phyloP scores from a whole-genome alignment of 306 rosid species.

The Corylus americana region DNA sequence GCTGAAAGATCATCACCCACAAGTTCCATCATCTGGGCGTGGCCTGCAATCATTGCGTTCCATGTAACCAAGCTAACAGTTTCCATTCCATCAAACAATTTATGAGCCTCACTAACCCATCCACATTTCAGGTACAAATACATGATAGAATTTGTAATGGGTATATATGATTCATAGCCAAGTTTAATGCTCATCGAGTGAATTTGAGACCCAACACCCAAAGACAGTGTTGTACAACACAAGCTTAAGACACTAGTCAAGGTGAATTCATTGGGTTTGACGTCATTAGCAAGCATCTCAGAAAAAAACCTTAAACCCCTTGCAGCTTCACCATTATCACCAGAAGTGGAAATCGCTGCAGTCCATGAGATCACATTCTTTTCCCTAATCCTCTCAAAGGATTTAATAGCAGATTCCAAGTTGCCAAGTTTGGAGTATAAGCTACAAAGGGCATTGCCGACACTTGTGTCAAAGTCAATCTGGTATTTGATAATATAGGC shows the following conservation, averaged over 20 bases:
- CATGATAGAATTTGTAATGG: slow-evolving; percentile 59
- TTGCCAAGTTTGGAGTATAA: slow-evolving; percentile 69
- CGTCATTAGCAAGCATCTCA: slow-evolving; percentile 59
- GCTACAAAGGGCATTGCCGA: slow-evolving; percentile 80
- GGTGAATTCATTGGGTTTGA: slow-evolving; percentile 77
- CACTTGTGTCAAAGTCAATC: slow-evolving; percentile 66
- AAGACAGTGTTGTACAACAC: slow-evolving; percentile 57
- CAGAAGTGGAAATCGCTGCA: slow-evolving; percentile 66
- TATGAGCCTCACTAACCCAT: slow-evolving; percentile 59
- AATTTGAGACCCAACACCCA: slow-evolving; percentile 67
- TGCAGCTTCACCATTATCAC: slow-evolving; percentile 60
- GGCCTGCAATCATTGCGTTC: slow-evolving; percentile 91
- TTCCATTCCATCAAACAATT: slow-evolving; percentile 57
- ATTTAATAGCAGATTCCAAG: slow-evolving; percentile 53
- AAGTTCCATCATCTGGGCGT: slow-evolving; percentile 66
- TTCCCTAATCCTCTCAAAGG: slow-evolving; percentile 56
- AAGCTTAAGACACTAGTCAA: slow-evolving; percentile 65
- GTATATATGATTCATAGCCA: slow-evolving; percentile 58
- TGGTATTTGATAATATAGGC: slow-evolving; percentile 63
- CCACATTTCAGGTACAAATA: slow-evolving; percentile 78
- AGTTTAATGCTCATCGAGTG: slow-evolving; percentile 58
- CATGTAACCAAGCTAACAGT: slow-evolving; percentile 64
- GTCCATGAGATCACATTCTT: slow-evolving; percentile 91
- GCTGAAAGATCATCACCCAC: slow-evolving; percentile 60
- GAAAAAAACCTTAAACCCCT: slow-evolving; percentile 56